Conservation (phyloP, 1,284 basidiomycete species). For the Moesziomyces sp. region DNA sequence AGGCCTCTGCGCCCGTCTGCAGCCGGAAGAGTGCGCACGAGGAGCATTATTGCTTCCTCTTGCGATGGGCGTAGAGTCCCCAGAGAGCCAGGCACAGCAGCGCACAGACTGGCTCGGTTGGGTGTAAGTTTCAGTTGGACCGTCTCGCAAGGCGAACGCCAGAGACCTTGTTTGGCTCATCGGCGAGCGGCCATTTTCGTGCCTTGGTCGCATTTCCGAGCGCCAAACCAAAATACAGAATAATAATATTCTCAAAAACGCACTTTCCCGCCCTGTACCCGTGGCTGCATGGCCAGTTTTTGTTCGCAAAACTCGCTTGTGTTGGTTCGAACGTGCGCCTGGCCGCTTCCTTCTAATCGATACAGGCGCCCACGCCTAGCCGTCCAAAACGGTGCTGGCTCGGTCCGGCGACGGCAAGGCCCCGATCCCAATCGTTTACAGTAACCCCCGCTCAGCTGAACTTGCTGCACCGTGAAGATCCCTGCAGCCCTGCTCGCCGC, state of each 20-base stretch:
- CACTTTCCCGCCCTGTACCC: neutral
- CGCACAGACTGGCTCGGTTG: neutral
- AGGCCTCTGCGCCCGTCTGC: neutral
- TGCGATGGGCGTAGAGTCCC: neutral
- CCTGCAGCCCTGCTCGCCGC: neutral
- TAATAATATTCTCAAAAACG: neutral
- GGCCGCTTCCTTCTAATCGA: neutral
- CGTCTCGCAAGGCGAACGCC: neutral
- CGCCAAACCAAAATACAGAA: no score
- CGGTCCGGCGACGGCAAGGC: neutral
- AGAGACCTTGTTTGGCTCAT: neutral
- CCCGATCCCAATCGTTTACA: neutral
- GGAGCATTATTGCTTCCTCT: no score
- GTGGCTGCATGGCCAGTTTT: neutral
- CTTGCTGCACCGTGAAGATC: neutral
- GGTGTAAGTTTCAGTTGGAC: neutral
- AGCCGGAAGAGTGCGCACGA: no score
- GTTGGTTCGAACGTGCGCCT: neutral
- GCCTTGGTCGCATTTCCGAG: neutral
- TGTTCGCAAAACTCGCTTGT: neutral
- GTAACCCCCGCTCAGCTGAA: neutral
- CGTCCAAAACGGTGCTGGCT: no score
- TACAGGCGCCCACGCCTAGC: neutral
- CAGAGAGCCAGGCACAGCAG: neutral
- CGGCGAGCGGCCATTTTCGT: neutral